These are phyloP conservation scores for Wallacemonas sp. DNA, from an alignment of 208 protist species.

Conservation along the genomic window DNA sequence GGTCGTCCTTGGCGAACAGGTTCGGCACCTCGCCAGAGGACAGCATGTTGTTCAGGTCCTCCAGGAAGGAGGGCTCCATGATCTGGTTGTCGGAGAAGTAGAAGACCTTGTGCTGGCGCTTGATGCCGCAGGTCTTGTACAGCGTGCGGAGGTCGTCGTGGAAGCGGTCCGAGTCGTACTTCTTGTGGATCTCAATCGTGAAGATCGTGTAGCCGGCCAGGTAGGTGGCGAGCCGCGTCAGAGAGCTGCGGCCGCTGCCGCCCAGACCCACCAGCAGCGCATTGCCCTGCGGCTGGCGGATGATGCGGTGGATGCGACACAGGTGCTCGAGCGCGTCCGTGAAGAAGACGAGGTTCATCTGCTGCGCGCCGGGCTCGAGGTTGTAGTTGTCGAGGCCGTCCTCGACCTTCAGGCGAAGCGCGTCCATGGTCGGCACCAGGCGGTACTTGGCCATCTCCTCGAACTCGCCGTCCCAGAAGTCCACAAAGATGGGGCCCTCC, in stretches of 20 bases:
- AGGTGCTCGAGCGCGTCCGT: conserved; percentile 97
- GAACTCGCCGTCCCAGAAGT: conserved; percentile 94
- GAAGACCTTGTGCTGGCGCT: conserved; percentile 96
- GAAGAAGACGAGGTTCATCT: conserved; percentile 98
- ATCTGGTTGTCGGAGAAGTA: conserved; percentile 98
- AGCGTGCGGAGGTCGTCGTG: conserved; percentile 97
- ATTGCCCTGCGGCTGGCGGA: conserved; percentile 97
- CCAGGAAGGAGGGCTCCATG: conserved; percentile 95
- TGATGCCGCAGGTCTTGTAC: conserved; percentile 94
- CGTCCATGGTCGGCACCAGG: conserved; percentile 90
- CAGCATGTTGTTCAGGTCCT: conserved; percentile 99
- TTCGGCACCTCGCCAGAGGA: conserved; percentile 98
- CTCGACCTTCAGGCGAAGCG: conserved; percentile 92
- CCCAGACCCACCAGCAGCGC: conserved; percentile 98
- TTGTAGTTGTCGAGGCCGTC: conserved; percentile 95
- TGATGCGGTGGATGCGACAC: conserved; percentile 96
- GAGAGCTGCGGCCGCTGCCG: conserved; percentile 96
- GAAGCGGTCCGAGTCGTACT: conserved; percentile 96
- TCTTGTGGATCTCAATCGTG: conserved; percentile 96
- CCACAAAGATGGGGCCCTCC: conserved; percentile 94
- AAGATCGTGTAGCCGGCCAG: conserved; percentile 96
- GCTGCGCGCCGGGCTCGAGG: conserved; percentile 83
- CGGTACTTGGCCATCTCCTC: conserved; percentile 95
- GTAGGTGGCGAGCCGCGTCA: conserved; percentile 96
- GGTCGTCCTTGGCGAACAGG: conserved; percentile 96